These are phyloP conservation scores for Talaromyces atroroseus DNA, from an alignment of 2,329 filamentous ascomycete species.

Conservation along the genomic window DNA sequence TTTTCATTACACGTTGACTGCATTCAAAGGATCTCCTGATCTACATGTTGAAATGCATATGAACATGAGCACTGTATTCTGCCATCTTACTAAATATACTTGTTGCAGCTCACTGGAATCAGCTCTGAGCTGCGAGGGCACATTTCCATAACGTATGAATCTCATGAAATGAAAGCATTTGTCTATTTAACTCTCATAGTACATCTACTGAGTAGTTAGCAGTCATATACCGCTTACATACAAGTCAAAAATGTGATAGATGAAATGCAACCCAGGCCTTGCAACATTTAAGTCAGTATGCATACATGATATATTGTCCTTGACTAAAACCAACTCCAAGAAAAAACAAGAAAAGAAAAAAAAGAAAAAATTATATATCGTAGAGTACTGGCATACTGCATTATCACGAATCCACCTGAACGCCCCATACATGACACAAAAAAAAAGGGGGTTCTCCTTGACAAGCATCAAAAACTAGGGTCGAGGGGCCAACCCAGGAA, in stretches of 20 bases:
- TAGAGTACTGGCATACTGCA: neutral
- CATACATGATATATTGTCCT: neutral
- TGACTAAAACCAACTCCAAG: neutral
- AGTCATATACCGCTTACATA: neutral
- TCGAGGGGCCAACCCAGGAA: conserved; percentile 57
- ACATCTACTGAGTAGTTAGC: neutral
- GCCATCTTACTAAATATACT: conserved; percentile 2
- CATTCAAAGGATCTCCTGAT: neutral
- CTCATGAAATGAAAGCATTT: neutral
- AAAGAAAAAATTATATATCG: neutral
- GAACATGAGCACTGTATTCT: neutral
- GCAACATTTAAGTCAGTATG: neutral
- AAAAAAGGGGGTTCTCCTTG: conserved; percentile 16
- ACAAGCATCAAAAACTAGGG: conserved; percentile 16
- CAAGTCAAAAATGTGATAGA: neutral
- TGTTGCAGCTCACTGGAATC: neutral
- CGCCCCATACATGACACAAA: neutral
- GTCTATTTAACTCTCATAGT: neutral
- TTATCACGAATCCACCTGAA: neutral
- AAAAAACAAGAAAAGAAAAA: neutral
- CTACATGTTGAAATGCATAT: neutral
- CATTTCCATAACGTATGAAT: neutral
- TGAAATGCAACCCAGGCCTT: neutral
- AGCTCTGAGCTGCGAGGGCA: neutral
- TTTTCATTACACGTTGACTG: neutral